These are phyloP conservation scores for Beauveria brongniartii DNA, from an alignment of 2,329 filamentous ascomycete genomes.

Conservation along the genomic window DNA sequence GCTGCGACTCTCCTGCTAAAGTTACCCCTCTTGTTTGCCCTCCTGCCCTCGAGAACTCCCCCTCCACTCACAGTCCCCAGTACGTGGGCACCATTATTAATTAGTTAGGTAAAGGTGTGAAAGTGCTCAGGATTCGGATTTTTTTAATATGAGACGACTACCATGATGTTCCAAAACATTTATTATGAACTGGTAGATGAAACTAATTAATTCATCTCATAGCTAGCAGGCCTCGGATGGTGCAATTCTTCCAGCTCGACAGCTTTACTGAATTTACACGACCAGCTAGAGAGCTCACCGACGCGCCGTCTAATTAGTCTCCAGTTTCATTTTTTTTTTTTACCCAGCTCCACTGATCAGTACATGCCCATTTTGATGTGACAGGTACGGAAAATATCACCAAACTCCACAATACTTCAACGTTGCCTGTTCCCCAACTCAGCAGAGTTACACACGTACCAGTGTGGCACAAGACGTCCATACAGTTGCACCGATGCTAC, in stretches of 20 bases:
- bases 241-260: neutral
- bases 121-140: no score
- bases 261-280: neutral
- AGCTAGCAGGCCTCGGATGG: neutral
- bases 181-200: neutral
- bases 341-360: neutral
- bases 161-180: no score
- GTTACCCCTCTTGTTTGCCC: neutral
- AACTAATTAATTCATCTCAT: neutral
- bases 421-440: conserved; percentile 3
- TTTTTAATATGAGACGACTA: no score
- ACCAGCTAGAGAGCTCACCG: neutral
- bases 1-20: neutral
- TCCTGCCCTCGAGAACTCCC: neutral
- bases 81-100: no score
- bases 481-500: neutral
- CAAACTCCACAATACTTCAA: conserved; percentile 7
- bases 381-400: neutral
- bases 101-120: no score
- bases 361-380: neutral
- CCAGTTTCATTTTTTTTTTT: neutral
- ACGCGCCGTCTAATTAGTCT: neutral
- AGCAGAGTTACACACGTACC: neutral
- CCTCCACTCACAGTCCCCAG: neutral
- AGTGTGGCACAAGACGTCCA: neutral